Evolutionary conservation across 148 eudicot species (phyloP).

Genomic region (Persicaria tinctoria): DNA sequence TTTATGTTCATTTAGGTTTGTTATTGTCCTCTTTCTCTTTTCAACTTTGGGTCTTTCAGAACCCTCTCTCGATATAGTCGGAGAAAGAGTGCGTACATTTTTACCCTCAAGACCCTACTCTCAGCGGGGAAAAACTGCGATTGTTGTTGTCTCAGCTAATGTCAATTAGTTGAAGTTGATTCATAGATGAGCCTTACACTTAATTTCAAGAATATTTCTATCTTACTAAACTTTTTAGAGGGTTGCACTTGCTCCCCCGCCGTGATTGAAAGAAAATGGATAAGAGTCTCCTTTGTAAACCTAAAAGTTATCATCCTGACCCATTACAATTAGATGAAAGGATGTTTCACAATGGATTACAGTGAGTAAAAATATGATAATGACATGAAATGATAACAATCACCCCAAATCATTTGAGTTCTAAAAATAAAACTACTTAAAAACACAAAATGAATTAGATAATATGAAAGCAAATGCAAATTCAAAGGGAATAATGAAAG

Average conservation of each 20-base stretch:
- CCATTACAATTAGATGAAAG: background rate
- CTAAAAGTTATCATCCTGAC: background rate
- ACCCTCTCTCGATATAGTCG: no score
- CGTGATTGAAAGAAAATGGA: no score
- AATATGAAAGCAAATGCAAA: background rate
- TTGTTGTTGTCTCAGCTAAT: no score
- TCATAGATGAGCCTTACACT: background rate
- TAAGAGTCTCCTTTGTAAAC: no score
- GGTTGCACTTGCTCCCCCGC: no score
- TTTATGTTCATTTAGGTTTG: no score
- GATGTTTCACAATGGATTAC: background rate
- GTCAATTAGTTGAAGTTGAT: background rate
- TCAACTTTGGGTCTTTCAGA: no score
- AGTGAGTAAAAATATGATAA: background rate
- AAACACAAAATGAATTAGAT: no score
- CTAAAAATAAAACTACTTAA: background rate
- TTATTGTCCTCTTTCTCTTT: no score
- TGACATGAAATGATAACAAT: background rate
- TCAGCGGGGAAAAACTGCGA: no score
- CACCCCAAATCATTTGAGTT: background rate
- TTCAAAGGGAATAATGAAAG: background rate
- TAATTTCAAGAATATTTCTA: background rate
- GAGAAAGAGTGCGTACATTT: no score
- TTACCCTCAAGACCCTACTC: no score
- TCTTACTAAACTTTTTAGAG: background rate